phyloP scores from a whole-genome alignment of 169 alveolate genomes.

The Plasmodium blacklocki region DNA sequence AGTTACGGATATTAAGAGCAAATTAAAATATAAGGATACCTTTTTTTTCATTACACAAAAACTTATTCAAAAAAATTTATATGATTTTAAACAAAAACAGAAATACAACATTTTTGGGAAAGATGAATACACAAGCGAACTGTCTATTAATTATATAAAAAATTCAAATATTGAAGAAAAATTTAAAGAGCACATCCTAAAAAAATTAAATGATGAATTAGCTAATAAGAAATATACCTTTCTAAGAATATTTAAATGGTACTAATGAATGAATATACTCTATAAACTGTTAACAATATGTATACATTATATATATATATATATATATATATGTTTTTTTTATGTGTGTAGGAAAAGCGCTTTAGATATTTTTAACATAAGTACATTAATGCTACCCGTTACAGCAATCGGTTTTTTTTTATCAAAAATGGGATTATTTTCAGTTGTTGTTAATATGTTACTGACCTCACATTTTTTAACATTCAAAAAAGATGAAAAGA shows the following conservation, averaged over 20 bases:
- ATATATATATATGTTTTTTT: neutral
- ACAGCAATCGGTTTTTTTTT: slow-evolving; percentile 48
- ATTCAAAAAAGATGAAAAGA: slow-evolving; percentile 71
- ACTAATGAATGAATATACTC: neutral
- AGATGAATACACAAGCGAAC: slow-evolving; percentile 71
- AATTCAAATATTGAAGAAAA: slow-evolving; percentile 69
- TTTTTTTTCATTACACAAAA: slow-evolving; percentile 75
- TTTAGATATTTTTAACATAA: slow-evolving; percentile 54
- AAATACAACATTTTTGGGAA: slow-evolving; percentile 42
- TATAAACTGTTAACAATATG: no score
- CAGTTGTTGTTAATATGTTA: slow-evolving; percentile 75
- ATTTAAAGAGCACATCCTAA: slow-evolving; percentile 50
- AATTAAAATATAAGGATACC: slow-evolving; percentile 73
- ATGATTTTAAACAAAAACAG: slow-evolving; percentile 68
- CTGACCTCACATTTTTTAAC: slow-evolving; percentile 76
- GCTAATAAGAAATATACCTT: neutral
- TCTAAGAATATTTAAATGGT: slow-evolving; percentile 61
- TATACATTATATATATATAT: neutral
- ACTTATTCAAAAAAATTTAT: slow-evolving; percentile 61
- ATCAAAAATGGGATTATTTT: slow-evolving; percentile 71
- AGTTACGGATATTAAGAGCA: slow-evolving; percentile 55
- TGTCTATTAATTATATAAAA: slow-evolving; percentile 71
- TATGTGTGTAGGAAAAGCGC: slow-evolving; percentile 49
- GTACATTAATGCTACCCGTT: slow-evolving; percentile 56
- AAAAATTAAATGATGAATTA: slow-evolving; percentile 31